These are phyloP conservation scores for Aegilops longissima DNA, from an alignment of 176 grass and related monocot genomes.

Conservation along the genomic window DNA sequence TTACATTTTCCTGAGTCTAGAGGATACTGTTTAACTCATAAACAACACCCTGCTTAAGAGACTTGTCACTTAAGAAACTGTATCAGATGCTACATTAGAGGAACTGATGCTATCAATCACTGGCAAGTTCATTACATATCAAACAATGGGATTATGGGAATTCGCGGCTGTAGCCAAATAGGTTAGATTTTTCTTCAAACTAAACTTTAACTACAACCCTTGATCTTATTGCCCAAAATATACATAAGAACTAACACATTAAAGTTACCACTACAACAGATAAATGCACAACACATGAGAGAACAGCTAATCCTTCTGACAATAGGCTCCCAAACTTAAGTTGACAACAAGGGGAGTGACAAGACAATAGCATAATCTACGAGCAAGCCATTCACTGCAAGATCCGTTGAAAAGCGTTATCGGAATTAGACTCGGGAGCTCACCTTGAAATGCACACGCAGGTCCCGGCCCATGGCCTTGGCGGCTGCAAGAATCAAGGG, in stretches of 20 bases:
- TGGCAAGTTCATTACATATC: background rate
- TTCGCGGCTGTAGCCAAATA: background rate
- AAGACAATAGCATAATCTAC: background rate
- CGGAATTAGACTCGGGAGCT: background rate
- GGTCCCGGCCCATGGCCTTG: constrained; percentile 84
- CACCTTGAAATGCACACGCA: constrained; percentile 96
- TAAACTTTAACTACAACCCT: background rate
- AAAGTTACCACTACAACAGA: background rate
- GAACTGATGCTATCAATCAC: too few relatives aligned
- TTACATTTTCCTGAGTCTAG: background rate
- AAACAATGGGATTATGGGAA: background rate
- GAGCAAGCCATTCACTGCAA: background rate
- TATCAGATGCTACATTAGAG: too few relatives aligned
- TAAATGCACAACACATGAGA: background rate
- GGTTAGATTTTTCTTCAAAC: background rate
- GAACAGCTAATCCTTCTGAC: too few relatives aligned
- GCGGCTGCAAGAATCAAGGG: constrained; percentile 55
- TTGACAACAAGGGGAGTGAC: background rate
- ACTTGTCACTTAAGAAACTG: too few relatives aligned
- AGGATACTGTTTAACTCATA: background rate
- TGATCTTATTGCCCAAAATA: too few relatives aligned
- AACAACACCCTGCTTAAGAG: too few relatives aligned
- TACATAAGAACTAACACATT: too few relatives aligned
- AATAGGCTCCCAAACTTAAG: background rate
- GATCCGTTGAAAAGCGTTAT: background rate